Evolutionary conservation across 306 rosid species (phyloP), one percentile per base, ranked within the genome.

Genomic region (Biancaea sappan): DNA sequence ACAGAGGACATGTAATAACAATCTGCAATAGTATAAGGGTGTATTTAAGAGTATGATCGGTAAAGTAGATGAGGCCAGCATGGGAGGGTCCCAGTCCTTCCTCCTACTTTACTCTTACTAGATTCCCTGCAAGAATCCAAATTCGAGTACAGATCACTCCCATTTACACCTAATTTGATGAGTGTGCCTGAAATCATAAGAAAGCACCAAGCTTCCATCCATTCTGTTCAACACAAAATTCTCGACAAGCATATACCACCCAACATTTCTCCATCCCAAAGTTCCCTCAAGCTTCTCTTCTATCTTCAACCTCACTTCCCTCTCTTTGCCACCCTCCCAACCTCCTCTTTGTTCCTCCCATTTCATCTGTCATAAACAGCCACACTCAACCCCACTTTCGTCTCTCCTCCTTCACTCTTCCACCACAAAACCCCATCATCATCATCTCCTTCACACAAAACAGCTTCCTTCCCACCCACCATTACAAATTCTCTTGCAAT

Each of bases 341-440:
- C 76, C 76, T 25, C 19, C 37, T 50, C 81, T 77, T 38, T 60
- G 24, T 38, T 70, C 44, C 72, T 87, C 37, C 87, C 87, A 86
- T 75, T 69, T 84, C 82, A 69, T 63, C 80, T 73, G 24, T 58
- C 81, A 60, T 82, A 66, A 29, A 74, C 47, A 16, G 34, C 66
- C 48, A 47, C 15, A 32, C 85, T 80, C 77, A 90, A 14, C n/a
- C 89, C 87, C 1, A 81, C 74, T 25, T 70, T 52, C 1, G 0
- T 19, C 76, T 69, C 73, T 62, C 16, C 72, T 54, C 67, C 86
- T 24, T 9, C n/a, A 38, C 82, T 88, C 76, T 84, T 88, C 52
- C 74, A 83, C 84, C 88, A 67, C 6, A 80, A 8, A 0, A 67
- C 75, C 0, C 75, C 21, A 56, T 26, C 72, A 15, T 6, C 66